Base-by-base conservation (phyloP, 257 asterid genomes). In the Misopates orontium region DNA sequence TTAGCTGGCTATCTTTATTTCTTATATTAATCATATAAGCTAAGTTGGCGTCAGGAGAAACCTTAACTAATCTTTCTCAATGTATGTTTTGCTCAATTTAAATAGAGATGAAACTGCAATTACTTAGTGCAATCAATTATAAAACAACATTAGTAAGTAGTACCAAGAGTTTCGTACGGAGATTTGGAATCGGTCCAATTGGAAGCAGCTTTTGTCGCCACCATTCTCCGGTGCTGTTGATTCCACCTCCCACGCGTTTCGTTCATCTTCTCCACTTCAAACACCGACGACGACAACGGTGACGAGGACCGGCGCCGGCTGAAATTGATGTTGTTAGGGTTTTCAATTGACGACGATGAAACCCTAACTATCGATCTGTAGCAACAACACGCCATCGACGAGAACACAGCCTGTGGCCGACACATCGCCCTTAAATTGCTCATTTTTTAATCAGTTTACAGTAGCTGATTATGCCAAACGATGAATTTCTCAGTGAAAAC, bases 121-220 rank as follows among this genome's bases (percentile, higher is more conserved):
- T n/a, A n/a, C n/a, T n/a, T n/a, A n/a, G n/a, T n/a, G n/a, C n/a
- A n/a, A n/a, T n/a, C n/a, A n/a, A n/a, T n/a, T n/a, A n/a, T n/a
- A n/a, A n/a, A n/a, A n/a, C n/a, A n/a, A n/a, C n/a, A n/a, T n/a
- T n/a, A n/a, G n/a, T n/a, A n/a, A n/a, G n/a, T n/a, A n/a, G n/a
- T 76, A 93, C 97, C 96, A 1, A 89, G 86, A 57, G 93, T 87
- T 78, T 93, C 87, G 42, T 93, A 89, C 0, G 98, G 98, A 53
- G 98, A 89, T 66, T 83, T 93, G 58, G 88, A 68, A 41, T 80
- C 86, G 0, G 89, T 77, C 97, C 99, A 93, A 77, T 88, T 83
- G 24, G 89, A 80, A 70, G 95, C 91, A 70, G 95, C 91, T 81
- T 71, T 82, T 11, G 90, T 87, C 20, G 89, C 81, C 62, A 79